Conservation (phyloP, 2,329 filamentous ascomycete genomes). For the Leptographium galeiforme region DNA sequence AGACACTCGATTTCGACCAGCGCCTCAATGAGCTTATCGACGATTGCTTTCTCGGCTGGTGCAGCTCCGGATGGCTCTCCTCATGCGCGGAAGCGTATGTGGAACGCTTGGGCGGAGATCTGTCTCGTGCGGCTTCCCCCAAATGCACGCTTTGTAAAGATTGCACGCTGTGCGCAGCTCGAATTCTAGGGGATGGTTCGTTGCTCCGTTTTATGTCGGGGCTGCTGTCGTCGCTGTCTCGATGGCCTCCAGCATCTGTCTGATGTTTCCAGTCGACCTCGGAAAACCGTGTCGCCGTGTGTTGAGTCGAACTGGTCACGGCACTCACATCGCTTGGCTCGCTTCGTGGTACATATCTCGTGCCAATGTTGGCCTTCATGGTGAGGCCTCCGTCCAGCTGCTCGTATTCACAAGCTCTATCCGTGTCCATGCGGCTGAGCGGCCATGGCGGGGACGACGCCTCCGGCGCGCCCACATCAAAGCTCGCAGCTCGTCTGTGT, state of each 20-base stretch:
- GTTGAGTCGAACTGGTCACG: not conserved
- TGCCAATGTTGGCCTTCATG: too few relatives aligned
- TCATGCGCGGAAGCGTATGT: slow-evolving; percentile 15
- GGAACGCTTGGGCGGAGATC: not conserved
- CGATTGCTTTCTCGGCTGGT: slow-evolving; percentile 5
- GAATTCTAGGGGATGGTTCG: not conserved
- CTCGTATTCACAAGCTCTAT: not conserved
- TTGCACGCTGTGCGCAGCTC: not conserved
- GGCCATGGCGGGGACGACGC: not conserved
- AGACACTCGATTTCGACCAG: slow-evolving; percentile 22
- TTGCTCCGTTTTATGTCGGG: not conserved
- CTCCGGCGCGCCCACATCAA: not conserved
- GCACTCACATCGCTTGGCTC: not conserved
- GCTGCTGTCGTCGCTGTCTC: not conserved
- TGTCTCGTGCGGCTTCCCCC: not conserved
- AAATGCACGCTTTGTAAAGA: not conserved
- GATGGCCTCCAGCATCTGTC: not conserved
- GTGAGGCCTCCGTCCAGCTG: not conserved
- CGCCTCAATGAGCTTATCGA: slow-evolving; percentile 18
- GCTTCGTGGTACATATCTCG: too few relatives aligned
- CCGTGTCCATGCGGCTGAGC: not conserved
- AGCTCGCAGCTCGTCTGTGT: not conserved
- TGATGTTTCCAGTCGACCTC: slow-evolving; percentile 1
- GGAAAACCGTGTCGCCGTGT: not conserved
- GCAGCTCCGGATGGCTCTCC: slow-evolving; percentile 11